Percentiles rank a stretch among this genome's conserved stretches.
phyloP scores from a whole-genome alignment of 1,284 basidiomycete genomes.

The Cryptococcus amylolentus region DNA sequence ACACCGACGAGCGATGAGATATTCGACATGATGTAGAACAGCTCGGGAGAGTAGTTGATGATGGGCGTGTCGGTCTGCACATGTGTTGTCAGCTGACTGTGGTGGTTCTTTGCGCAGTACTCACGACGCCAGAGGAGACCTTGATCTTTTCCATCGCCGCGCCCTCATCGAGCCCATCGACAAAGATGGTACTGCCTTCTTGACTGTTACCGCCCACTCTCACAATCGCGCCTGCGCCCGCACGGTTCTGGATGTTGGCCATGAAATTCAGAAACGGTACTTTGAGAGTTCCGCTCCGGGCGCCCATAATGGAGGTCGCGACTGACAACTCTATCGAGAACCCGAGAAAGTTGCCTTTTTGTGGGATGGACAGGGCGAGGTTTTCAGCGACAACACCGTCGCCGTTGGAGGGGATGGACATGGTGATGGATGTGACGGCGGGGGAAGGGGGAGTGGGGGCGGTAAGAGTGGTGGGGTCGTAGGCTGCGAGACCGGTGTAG shows the following conservation, averaged over 20 bases:
- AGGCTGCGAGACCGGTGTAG: conserved; percentile 39
- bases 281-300: conserved; percentile 42
- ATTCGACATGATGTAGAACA: conserved; percentile 60
- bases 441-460: conserved; percentile 34
- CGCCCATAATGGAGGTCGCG: conserved; percentile 60
- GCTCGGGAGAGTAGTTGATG: conserved; percentile 58
- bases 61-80: conserved; percentile 55
- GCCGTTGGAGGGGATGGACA: conserved; percentile 24
- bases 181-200: conserved; percentile 55
- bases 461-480: conserved; percentile 35
- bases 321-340: conserved; percentile 72
- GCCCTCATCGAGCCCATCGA: conserved; percentile 51
- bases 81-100: not conserved
- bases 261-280: conserved; percentile 71
- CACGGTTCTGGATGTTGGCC: conserved; percentile 56
- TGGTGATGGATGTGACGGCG: conserved; percentile 24
- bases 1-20: conserved; percentile 58
- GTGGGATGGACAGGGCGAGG: conserved; percentile 50
- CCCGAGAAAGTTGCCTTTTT: conserved; percentile 62
- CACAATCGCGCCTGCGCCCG: conserved; percentile 61
- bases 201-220: conserved; percentile 75
- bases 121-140: conserved; percentile 17
- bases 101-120: not conserved
- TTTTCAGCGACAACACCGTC: conserved; percentile 19
- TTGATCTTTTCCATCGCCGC: conserved; percentile 52